Percentiles rank a stretch among this genome's conserved stretches.
Conservation (phyloP, 2,329 filamentous ascomycete genomes). For the Fusarium floridanum region DNA sequence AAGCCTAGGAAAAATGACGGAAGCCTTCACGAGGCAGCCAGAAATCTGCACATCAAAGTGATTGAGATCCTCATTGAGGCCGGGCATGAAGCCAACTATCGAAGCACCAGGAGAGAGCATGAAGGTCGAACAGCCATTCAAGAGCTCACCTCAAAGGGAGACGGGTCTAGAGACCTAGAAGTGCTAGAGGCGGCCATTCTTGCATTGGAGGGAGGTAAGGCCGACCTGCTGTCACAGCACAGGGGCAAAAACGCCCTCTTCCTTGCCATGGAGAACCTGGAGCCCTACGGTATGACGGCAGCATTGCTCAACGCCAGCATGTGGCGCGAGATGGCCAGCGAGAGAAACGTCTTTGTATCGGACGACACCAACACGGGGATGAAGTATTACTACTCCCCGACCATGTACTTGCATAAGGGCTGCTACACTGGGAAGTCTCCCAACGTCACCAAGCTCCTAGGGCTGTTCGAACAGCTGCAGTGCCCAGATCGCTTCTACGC, state of each 20-base stretch:
- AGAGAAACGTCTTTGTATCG: neutral
- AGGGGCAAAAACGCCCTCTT: conserved; percentile 20
- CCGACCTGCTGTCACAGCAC: conserved; percentile 1
- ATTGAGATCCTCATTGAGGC: conserved; percentile 9
- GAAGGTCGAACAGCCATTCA: conserved; percentile 16
- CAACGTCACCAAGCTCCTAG: neutral
- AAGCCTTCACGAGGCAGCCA: conserved; percentile 26
- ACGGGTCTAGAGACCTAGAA: neutral
- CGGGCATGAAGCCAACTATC: conserved; percentile 12
- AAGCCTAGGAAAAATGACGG: conserved; percentile 10
- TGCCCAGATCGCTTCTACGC: neutral
- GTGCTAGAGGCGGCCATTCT: conserved; percentile 10
- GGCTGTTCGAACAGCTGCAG: neutral
- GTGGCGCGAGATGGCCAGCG: conserved; percentile 5
- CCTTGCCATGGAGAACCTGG: conserved; percentile 14
- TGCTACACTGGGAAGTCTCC: neutral
- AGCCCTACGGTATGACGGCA: neutral
- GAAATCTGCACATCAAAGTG: conserved; percentile 19
- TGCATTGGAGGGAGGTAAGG: conserved; percentile 7
- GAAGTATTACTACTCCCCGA: conserved; percentile 14
- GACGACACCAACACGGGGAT: neutral
- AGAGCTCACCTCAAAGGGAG: conserved; percentile 10
- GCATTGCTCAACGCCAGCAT: conserved; percentile 12
- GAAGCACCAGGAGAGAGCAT: neutral
- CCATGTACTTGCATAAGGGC: conserved; percentile 3